Percentiles rank a stretch among this genome's conserved stretches.
These are phyloP conservation scores for Bolboschoenoplectus hybrid DNA, from an alignment of 202 grass and related monocot species.

Conservation along the genomic window DNA sequence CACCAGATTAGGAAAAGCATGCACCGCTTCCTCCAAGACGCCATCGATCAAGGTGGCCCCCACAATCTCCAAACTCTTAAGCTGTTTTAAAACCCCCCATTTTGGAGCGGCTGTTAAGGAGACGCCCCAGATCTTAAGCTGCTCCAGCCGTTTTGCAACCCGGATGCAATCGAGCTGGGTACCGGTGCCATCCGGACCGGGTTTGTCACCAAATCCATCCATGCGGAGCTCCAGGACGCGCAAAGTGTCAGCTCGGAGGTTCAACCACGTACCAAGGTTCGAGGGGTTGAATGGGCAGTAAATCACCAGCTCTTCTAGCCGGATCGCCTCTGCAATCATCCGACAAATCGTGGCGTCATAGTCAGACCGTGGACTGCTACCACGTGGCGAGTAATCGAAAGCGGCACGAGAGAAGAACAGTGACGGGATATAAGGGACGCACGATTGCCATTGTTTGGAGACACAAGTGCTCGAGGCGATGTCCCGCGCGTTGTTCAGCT, in stretches of 20 bases:
- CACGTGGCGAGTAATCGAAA: conserved; percentile 47
- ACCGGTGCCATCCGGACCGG: neutral
- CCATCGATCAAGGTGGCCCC: conserved; percentile 68
- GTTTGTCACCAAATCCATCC: conserved; percentile 63
- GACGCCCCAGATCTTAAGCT: conserved; percentile 81
- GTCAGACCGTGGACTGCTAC: conserved; percentile 14
- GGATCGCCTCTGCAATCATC: conserved; percentile 57
- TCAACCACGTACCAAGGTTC: conserved; percentile 57
- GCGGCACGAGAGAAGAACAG: conserved; percentile 87
- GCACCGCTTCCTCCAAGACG: conserved; percentile 57
- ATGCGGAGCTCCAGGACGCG: conserved; percentile 80
- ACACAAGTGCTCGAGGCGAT: conserved; percentile 75
- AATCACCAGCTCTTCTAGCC: conserved; percentile 74
- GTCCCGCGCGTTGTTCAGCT: conserved; percentile 77
- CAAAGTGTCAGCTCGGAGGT: conserved; percentile 54
- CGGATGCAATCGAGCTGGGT: conserved; percentile 65
- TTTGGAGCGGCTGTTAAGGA: conserved; percentile 58
- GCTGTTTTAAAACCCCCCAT: conserved; percentile 54
- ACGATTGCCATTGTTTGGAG: conserved; percentile 75
- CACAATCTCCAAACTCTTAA: conserved; percentile 79
- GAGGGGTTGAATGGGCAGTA: conserved; percentile 86
- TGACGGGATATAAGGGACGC: conserved; percentile 74
- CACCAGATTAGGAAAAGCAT: conserved; percentile 74
- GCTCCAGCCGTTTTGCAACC: conserved; percentile 54
- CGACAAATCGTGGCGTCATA: conserved; percentile 65